Base-by-base conservation (phyloP, 148 eudicot genomes). In the Rhododendron molle region DNA sequence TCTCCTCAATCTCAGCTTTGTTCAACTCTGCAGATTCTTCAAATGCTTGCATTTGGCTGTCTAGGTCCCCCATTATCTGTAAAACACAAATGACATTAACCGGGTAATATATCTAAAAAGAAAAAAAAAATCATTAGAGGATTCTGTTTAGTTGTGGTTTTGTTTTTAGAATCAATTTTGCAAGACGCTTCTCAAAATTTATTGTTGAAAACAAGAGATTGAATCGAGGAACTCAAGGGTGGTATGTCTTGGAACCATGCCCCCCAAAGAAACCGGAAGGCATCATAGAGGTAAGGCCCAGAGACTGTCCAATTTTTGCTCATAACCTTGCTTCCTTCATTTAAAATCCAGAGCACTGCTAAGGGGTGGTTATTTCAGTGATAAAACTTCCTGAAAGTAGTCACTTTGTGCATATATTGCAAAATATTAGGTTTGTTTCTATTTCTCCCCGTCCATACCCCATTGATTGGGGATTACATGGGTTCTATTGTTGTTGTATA, bases 21-120 rank as follows among this genome's bases (percentile, higher is more conserved):
- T 89, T 91, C 71, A 87, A 58, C 89, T 90, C 93, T 43, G 89
- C 44, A 11, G 96, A 88, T 88, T 96, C 98, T 89, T 96, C 99
- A 62, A 95, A 95, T 20, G 91, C 97, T 78, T 78, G 81, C 98
- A 96, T 95, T 85, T 83, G 90, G 86, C 91, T 91, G 86, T 96
- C 98, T 80, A 95, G 93, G 65, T 92, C 93, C 81, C 84, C 98
- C 96, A 93, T 92, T 85, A 96, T 96, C 99, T 96, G 93, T 74
- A 79, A 40, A 89, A 50, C 65, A 89, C 80, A 83, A 86, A 80
- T 26, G 36, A 52, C 40, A 5, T 69, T 72, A 60, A 54, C 23
- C 9, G 40, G 15, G 69, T 85, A 43, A 86, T 43, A 30, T 2
- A 47, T 28, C 10, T 32, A 47, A 54, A 50, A 28, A 3, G 32